phyloP scores from a whole-genome alignment of 768 basidiomycete species.

The Psilocybe azurescens region DNA sequence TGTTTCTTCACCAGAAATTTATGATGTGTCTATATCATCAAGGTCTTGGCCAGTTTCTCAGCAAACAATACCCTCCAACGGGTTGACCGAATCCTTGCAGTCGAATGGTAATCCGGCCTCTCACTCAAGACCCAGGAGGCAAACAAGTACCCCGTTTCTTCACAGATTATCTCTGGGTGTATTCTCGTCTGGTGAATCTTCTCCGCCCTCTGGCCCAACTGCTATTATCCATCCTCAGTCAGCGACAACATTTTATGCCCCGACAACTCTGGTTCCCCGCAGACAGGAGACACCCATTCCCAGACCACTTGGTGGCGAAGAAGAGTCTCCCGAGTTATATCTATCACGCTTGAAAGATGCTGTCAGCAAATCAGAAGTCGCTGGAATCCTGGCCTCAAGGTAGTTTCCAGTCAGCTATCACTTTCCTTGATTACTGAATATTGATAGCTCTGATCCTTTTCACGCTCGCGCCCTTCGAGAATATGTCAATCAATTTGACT shows the following conservation, averaged over 20 bases:
- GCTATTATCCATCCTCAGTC: conserved; percentile 23
- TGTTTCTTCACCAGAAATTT: conserved; percentile 8
- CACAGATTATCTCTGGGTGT: conserved; percentile 74
- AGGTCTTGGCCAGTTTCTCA: not conserved
- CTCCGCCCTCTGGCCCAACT: conserved; percentile 31
- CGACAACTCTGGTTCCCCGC: conserved; percentile 39
- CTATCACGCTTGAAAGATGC: conserved; percentile 64
- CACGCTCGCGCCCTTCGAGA: conserved; percentile 68
- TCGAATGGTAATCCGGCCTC: conserved; percentile 2
- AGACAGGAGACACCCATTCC: conserved; percentile 48
- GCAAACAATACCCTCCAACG: not conserved
- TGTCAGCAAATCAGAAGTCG: conserved; percentile 81
- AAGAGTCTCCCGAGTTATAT: conserved; percentile 76
- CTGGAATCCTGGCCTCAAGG: conserved; percentile 83
- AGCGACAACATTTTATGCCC: conserved; percentile 9
- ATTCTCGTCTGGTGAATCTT: conserved; percentile 50
- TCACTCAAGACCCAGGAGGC: conserved; percentile 39
- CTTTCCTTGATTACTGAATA: conserved; percentile 7
- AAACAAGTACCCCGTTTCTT: conserved; percentile 73
- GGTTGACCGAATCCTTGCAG: not conserved
- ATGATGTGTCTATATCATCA: not conserved
- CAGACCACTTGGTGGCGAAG: conserved; percentile 49
- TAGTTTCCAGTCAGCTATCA: conserved; percentile 33
- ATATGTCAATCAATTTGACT: conserved; percentile 82
- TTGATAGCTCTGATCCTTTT: conserved; percentile 69